These are phyloP conservation scores for Piromyces finnis DNA, from an alignment of 192 early-diverging fungal species.

Conservation along the genomic window DNA sequence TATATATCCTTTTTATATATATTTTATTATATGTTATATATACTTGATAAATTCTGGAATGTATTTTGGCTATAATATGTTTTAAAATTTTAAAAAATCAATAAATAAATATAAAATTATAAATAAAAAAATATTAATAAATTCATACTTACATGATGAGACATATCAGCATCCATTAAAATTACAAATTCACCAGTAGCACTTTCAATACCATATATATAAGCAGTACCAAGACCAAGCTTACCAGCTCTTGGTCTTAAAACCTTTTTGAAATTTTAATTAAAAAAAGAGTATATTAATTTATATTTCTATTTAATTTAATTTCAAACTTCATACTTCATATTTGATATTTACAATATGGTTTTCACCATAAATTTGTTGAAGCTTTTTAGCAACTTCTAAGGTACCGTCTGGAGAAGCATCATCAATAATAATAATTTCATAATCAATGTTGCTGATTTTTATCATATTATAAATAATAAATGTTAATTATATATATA, in stretches of 20 bases:
- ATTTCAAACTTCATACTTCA: too few relatives aligned
- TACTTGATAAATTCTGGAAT: constrained; percentile 84
- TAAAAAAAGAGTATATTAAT: too few relatives aligned
- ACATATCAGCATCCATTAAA: constrained; percentile 98
- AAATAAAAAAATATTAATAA: neutral
- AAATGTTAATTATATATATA: too few relatives aligned
- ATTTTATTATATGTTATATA: neutral
- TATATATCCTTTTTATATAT: too few relatives aligned
- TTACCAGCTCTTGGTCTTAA: constrained; percentile 88
- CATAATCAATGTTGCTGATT: constrained; percentile 66
- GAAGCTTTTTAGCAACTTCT: constrained; percentile 79
- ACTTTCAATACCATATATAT: constrained; percentile 82
- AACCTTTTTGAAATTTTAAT: constrained; percentile 37
- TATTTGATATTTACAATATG: constrained; percentile 48
- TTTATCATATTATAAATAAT: neutral
- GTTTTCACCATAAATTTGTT: constrained; percentile 66
- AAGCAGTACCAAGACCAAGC: constrained; percentile 87
- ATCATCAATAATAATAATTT: constrained; percentile 95
- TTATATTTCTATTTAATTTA: too few relatives aligned
- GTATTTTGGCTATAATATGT: constrained; percentile 83
- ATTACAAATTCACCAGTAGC: constrained; percentile 90
- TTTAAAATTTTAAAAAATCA: too few relatives aligned
- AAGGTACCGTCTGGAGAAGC: constrained; percentile 87
- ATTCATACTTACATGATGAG: constrained; percentile 62
- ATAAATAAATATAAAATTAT: neutral